Conservation (phyloP, 306 rosid genomes). For the Medicago arabica region DNA sequence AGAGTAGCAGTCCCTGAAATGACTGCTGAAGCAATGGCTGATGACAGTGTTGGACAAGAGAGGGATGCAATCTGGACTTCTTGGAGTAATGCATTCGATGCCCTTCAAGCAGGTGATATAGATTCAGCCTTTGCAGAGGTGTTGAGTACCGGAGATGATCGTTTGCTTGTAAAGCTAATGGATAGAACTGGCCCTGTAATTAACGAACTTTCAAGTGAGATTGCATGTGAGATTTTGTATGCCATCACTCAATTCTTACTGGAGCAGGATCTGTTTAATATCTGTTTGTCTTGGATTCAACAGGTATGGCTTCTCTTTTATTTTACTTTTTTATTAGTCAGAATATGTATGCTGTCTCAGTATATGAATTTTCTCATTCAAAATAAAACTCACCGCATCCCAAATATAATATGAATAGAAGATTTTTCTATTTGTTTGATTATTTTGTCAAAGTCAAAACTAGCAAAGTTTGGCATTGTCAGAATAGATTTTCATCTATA, state of each 20-base stretch:
- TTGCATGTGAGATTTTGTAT: conserved; percentile 71
- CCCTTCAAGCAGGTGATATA: conserved; percentile 84
- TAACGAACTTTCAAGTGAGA: conserved; percentile 78
- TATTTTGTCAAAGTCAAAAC: conserved; percentile 11
- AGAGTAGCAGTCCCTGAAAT: conserved; percentile 87
- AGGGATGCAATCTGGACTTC: conserved; percentile 90
- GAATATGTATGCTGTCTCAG: background rate
- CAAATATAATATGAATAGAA: conserved; percentile 12
- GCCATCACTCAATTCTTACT: conserved; percentile 77
- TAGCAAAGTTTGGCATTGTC: background rate
- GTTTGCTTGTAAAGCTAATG: conserved; percentile 90
- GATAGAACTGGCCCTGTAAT: conserved; percentile 92
- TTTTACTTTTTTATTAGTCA: conserved; percentile 31
- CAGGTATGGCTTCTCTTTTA: conserved; percentile 61
- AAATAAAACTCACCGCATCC: conserved; percentile 14
- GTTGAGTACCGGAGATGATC: conserved; percentile 76
- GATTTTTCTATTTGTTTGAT: conserved; percentile 26
- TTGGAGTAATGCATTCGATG: conserved; percentile 93
- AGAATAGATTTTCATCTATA: conserved; percentile 30
- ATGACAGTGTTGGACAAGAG: conserved; percentile 71
- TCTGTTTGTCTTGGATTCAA: conserved; percentile 93
- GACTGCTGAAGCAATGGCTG: conserved; percentile 80
- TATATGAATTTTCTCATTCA: conserved; percentile 2
- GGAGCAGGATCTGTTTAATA: conserved; percentile 79
- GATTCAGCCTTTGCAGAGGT: conserved; percentile 90